A percentile compares a stretch with the other conserved stretches of the same genome.
phyloP scores from a whole-genome alignment of 169 alveolate species.

The Theileria orientalis region DNA sequence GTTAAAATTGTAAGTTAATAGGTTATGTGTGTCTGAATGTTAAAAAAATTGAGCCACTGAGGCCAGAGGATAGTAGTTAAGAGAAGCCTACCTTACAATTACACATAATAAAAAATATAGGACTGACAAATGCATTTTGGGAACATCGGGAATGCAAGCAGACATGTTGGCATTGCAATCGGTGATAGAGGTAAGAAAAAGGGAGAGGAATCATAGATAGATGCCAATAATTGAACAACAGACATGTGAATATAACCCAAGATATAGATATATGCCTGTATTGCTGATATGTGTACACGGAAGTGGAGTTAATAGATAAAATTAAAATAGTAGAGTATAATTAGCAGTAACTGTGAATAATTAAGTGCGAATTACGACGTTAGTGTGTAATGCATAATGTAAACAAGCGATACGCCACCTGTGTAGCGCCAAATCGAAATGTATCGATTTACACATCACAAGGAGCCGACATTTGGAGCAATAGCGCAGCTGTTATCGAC shows the following conservation, averaged over 20 bases:
- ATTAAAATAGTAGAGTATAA: too few species aligned
- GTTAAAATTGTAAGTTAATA: constrained; percentile 70
- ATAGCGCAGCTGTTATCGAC: constrained; percentile 87
- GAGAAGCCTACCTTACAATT: too few species aligned
- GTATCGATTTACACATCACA: constrained; percentile 79
- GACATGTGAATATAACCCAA: neutral
- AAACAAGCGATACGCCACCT: too few species aligned
- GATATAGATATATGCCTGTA: neutral
- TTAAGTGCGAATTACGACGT: too few species aligned
- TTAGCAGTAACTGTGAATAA: too few species aligned
- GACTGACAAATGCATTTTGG: constrained; percentile 84
- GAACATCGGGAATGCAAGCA: constrained; percentile 93
- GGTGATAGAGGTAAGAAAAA: constrained; percentile 61
- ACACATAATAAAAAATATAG: constrained; percentile 32
- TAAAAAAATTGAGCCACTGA: neutral
- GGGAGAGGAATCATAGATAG: neutral
- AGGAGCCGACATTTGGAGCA: constrained; percentile 84
- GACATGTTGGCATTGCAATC: constrained; percentile 87
- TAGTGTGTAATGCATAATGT: too few species aligned
- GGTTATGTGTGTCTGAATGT: neutral
- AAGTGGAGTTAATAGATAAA: too few species aligned
- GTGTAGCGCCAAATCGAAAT: constrained; percentile 83
- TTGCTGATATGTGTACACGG: neutral
- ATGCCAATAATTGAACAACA: too few species aligned
- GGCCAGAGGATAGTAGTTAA: neutral